Conservation (phyloP, 805 yeast species). For the Ogataea glucozyma region DNA sequence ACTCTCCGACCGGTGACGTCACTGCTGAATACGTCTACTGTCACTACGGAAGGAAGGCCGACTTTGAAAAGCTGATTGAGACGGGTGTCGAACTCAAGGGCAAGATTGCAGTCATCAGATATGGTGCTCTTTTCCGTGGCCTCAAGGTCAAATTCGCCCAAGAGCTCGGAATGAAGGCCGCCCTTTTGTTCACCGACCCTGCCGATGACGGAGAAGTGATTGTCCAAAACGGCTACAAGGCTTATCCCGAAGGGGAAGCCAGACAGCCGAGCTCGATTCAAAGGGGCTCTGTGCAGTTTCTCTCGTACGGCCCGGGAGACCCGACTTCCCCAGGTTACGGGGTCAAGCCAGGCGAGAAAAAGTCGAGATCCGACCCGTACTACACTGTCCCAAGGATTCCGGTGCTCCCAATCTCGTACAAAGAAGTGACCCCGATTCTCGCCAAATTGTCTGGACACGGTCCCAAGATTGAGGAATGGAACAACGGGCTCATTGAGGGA, state of each 20-base stretch:
- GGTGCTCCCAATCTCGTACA: conserved; percentile 64
- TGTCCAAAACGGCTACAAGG: conserved; percentile 55
- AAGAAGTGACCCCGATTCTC: conserved; percentile 64
- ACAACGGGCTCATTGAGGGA: conserved; percentile 36
- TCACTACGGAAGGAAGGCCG: conserved; percentile 66
- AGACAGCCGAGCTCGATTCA: conserved; percentile 76
- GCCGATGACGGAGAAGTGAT: conserved; percentile 58
- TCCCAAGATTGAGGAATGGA: conserved; percentile 34
- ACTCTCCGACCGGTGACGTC: conserved; percentile 73
- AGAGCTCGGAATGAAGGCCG: conserved; percentile 68
- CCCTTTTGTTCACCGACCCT: conserved; percentile 68
- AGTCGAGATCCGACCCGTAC: conserved; percentile 50
- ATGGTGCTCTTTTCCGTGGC: conserved; percentile 70
- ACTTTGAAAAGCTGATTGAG: conserved; percentile 49
- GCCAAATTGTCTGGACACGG: conserved; percentile 61
- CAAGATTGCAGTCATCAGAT: conserved; percentile 65
- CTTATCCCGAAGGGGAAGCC: conserved; percentile 78
- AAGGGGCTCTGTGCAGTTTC: conserved; percentile 70
- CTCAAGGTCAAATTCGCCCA: conserved; percentile 77
- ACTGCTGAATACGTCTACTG: conserved; percentile 67
- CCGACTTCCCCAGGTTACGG: conserved; percentile 77
- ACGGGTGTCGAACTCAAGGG: conserved; percentile 53
- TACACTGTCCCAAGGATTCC: conserved; percentile 64
- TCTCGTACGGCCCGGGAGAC: conserved; percentile 68
- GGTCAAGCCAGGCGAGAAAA: conserved; percentile 55